These are phyloP conservation scores for Penicillium sumatraense DNA, from an alignment of 2,329 filamentous ascomycete species.

Conservation along the genomic window DNA sequence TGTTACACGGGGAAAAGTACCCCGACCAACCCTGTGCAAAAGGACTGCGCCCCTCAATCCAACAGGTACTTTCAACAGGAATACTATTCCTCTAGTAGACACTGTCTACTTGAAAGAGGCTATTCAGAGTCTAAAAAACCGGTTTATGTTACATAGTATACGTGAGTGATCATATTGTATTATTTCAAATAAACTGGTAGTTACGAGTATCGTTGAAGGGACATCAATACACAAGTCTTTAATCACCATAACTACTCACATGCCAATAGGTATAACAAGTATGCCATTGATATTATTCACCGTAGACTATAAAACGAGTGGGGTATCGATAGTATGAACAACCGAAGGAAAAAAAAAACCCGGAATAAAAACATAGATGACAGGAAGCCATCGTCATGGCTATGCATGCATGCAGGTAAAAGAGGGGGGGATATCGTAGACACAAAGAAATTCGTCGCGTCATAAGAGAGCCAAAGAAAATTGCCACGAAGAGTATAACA, in stretches of 20 bases:
- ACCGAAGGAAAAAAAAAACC: not conserved
- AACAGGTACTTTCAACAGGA: too few relatives aligned
- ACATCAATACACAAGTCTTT: too few relatives aligned
- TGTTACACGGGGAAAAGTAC: constrained; percentile 20
- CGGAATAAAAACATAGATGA: not conserved
- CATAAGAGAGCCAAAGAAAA: constrained; percentile 11
- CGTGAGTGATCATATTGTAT: not conserved
- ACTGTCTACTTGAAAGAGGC: too few relatives aligned
- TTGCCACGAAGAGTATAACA: not conserved
- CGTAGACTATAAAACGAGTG: not conserved
- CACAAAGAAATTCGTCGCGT: constrained; percentile 26
- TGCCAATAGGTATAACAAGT: too few relatives aligned
- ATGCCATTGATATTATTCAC: too few relatives aligned
- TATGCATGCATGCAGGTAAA: not conserved
- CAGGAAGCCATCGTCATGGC: not conserved
- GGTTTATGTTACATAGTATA: not conserved
- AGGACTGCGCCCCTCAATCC: not conserved
- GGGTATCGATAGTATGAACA: constrained; percentile 5
- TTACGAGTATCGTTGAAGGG: too few relatives aligned
- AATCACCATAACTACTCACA: too few relatives aligned
- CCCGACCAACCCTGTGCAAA: constrained; percentile 8
- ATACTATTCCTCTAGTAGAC: too few relatives aligned
- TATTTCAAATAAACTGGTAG: too few relatives aligned
- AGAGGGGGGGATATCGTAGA: constrained; percentile 14
- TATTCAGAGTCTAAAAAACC: not conserved